Conservation (phyloP, 331 rosid species). For the Stylosanthes scabra region DNA sequence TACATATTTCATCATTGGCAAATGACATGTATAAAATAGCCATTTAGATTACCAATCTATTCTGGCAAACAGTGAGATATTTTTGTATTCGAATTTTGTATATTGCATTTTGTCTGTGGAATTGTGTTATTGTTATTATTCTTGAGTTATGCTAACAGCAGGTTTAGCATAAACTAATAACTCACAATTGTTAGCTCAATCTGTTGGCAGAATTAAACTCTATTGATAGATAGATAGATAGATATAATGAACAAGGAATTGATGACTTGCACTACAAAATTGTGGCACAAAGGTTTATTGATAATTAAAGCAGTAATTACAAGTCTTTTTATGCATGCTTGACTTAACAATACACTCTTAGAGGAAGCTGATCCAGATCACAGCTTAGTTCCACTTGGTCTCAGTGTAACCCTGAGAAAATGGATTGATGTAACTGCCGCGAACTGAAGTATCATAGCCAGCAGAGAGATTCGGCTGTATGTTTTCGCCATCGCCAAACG, state of each 20-base stretch:
- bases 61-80: slow-evolving; percentile 13
- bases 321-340: neutral
- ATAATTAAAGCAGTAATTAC: slow-evolving; percentile 25
- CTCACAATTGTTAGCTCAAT: too few species aligned
- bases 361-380: slow-evolving; percentile 55
- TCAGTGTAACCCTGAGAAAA: slow-evolving; percentile 48
- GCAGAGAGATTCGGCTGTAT: slow-evolving; percentile 78
- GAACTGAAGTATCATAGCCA: slow-evolving; percentile 38
- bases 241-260: too few species aligned
- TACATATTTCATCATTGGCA: slow-evolving; percentile 17
- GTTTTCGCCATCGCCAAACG: slow-evolving; percentile 80
- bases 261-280: neutral
- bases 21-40: slow-evolving; percentile 31
- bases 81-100: slow-evolving; percentile 3
- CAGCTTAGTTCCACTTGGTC: slow-evolving; percentile 41
- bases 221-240: too few species aligned
- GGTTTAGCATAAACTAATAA: too few species aligned
- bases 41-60: neutral
- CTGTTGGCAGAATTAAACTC: too few species aligned
- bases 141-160: too few species aligned
- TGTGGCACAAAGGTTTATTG: neutral
- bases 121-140: too few species aligned
- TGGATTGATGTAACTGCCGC: slow-evolving; percentile 54
- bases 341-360: neutral
- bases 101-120: neutral